Evolutionary conservation across 2,329 filamentous ascomycete species (phyloP), one percentile per base, ranked within the genome.

Genomic region (Neonectria punicea): DNA sequence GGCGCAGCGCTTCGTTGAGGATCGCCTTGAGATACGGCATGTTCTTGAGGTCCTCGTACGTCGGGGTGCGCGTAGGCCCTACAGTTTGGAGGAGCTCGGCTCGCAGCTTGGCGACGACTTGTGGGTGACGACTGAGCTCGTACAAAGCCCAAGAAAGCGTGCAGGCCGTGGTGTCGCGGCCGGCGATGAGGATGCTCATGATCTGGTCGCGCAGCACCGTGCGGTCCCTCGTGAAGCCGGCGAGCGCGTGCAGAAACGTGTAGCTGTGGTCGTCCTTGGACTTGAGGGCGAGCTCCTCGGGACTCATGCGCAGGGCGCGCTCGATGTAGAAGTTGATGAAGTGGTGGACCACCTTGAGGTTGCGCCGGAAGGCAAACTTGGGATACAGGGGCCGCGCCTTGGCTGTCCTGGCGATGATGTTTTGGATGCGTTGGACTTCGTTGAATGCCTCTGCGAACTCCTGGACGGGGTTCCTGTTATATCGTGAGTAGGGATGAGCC

Each of bases 191-290:
- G 11, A 97, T 87, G 49, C 91, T 90, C 16, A 96, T 86, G 53
- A 97, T 84, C 79, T 98, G 94, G 79, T 97, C 94, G 36, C 93
- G 92, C 14, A 98, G 86, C 4, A 93, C 87, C 58, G 85, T 86
- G 61, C 84, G 84, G 74, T 91, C 87, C 36, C 92, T 89, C 0
- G 94, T 97, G 81, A 93, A 94, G 43, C 86, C 85, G 49, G 93
- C 93, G 2, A 98, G 87, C 32, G 93, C 92, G 79, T 97, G 92
- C 20, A 97, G 86, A 81, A 98, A 97, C 1, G 92, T 97, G 79
- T 96, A 94, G 51, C 86, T 87, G 67, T 86, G 82, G 75, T 92
- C 91, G 9, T 88, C 88, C 75, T 92, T 93, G 61, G 87, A 87
- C 80, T 92, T 93, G 66, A 89, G 67, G 53, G 90, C 88, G 2